These are phyloP conservation scores for Rutstroemia sydowiana DNA, from an alignment of 2,329 filamentous ascomycete genomes.

Conservation along the genomic window DNA sequence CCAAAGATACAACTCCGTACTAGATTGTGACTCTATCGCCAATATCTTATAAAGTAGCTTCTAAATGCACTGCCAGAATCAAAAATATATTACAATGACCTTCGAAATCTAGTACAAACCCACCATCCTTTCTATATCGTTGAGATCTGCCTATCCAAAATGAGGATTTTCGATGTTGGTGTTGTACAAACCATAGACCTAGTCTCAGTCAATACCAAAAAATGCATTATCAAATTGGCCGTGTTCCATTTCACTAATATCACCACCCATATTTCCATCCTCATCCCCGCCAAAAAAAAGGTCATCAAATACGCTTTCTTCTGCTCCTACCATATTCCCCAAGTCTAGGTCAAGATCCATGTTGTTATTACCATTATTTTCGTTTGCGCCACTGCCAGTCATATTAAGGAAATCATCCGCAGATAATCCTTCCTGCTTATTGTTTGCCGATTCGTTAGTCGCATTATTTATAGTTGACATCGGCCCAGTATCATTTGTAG, in stretches of 20 bases:
- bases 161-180: too few relatives aligned
- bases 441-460: background rate
- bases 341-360: constrained; percentile 47
- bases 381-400: background rate
- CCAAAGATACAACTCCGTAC: too few relatives aligned
- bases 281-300: constrained; percentile 22
- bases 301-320: constrained; percentile 27
- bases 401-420: constrained; percentile 20
- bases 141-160: too few relatives aligned
- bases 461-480: constrained; percentile 12
- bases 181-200: background rate
- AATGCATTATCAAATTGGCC: constrained; percentile 27
- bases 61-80: too few relatives aligned
- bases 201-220: constrained; percentile 19
- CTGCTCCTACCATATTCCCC: constrained; percentile 37
- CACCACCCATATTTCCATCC: constrained; percentile 17
- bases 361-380: constrained; percentile 13
- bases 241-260: constrained; percentile 21
- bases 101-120: too few relatives aligned
- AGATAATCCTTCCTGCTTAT: constrained; percentile 13
- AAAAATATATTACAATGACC: too few relatives aligned
- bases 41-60: too few relatives aligned
- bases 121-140: too few relatives aligned
- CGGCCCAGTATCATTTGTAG: constrained; percentile 13
- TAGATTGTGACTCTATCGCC: too few relatives aligned